These are phyloP conservation scores for Leucocoprinus leucothites DNA, from an alignment of 768 basidiomycete genomes.

Conservation along the genomic window DNA sequence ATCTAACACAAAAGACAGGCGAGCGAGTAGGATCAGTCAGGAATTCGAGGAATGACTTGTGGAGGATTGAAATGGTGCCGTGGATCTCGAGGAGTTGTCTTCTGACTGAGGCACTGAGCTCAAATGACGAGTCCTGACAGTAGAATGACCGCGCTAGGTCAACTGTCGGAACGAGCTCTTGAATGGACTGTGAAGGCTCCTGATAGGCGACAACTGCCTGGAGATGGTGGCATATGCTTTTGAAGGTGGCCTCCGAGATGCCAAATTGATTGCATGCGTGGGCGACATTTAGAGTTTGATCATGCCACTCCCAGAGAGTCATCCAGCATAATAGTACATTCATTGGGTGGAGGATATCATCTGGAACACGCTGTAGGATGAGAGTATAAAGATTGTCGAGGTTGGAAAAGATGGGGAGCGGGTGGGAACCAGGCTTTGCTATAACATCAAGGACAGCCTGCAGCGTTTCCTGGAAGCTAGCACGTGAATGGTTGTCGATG, in stretches of 20 bases:
- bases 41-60: slow-evolving; percentile 7
- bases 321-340: neutral
- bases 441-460: no score
- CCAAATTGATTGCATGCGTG: neutral
- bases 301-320: neutral
- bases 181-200: no score
- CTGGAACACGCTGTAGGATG: slow-evolving; percentile 2
- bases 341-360: no score
- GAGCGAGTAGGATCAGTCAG: slow-evolving; percentile 2
- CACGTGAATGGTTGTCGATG: slow-evolving; percentile 16
- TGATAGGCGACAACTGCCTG: no score
- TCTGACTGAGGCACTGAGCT: neutral
- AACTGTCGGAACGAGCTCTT: no score
- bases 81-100: no score
- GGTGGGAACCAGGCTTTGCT: no score
- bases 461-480: no score
- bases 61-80: neutral
- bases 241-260: no score
- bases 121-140: no score
- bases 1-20: neutral
- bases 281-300: neutral
- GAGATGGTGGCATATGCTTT: no score
- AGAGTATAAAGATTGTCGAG: slow-evolving; percentile 16
- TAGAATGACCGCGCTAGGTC: neutral
- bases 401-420: slow-evolving; percentile 7